phyloP scores from a whole-genome alignment of 1,284 basidiomycete species.

The Ceratobasidium sp. region DNA sequence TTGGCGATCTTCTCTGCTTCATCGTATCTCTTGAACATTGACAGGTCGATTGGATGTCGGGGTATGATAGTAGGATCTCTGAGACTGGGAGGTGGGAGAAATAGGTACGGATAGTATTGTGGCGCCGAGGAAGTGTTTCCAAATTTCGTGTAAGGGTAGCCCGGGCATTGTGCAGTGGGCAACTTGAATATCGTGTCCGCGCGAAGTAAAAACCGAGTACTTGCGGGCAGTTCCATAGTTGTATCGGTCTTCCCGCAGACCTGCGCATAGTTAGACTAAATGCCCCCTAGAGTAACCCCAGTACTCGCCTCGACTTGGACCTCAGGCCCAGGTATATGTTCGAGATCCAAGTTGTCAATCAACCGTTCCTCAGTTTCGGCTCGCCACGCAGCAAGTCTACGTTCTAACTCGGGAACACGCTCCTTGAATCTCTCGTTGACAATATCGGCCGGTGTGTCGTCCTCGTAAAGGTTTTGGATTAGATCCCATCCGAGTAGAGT shows the following conservation, averaged over 20 bases:
- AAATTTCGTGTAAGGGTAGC: no score
- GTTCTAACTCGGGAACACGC: background rate
- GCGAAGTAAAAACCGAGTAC: constrained; percentile 5
- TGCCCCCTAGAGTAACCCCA: no score
- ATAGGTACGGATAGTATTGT: background rate
- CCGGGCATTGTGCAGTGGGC: background rate
- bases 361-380: background rate
- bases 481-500: constrained; percentile 1
- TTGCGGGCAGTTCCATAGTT: background rate
- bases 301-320: no score
- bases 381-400: constrained; percentile 1
- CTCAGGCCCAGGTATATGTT: no score
- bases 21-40: background rate
- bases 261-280: background rate
- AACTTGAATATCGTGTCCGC: constrained; percentile 12
- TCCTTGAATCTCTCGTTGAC: constrained; percentile 12
- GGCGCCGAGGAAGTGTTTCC: no score
- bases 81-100: background rate
- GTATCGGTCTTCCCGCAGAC: background rate
- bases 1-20: background rate
- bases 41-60: no score
- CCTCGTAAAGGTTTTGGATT: background rate
- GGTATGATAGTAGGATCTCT: no score
- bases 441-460: background rate
- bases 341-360: background rate